Conservation (phyloP, 768 basidiomycete species). For the Trametes meyenii region DNA sequence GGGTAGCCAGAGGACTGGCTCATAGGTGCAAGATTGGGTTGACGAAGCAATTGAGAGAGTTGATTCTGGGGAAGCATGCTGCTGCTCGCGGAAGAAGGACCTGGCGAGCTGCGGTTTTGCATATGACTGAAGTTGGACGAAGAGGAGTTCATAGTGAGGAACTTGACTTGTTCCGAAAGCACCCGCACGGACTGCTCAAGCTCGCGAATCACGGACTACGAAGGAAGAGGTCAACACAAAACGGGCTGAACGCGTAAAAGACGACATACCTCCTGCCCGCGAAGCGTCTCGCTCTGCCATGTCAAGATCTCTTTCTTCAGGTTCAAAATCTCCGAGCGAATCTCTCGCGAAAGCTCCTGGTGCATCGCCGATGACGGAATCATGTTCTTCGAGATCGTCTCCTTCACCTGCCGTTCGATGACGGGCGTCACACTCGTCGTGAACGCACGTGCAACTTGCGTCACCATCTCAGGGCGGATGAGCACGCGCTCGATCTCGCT, state of each 20-base stretch:
- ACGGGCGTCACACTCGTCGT: conserved; percentile 72
- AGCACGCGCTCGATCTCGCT: conserved; percentile 79
- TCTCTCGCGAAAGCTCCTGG: conserved; percentile 76
- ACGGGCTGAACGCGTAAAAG: not conserved
- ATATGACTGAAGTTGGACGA: conserved; percentile 24
- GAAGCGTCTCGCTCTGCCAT: conserved; percentile 81
- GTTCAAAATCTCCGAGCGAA: conserved; percentile 72
- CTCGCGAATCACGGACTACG: conserved; percentile 73
- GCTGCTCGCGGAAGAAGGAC: conserved; percentile 22
- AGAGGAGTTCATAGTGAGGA: conserved; percentile 57
- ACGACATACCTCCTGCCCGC: conserved; percentile 72
- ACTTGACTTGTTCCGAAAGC: conserved; percentile 83
- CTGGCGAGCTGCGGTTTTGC: conserved; percentile 28
- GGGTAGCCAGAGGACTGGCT: conserved; percentile 40
- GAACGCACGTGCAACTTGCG: conserved; percentile 75
- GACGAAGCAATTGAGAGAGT: conserved; percentile 32
- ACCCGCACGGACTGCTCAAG: conserved; percentile 77
- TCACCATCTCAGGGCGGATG: conserved; percentile 73
- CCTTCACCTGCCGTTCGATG: conserved; percentile 83
- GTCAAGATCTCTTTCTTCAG: conserved; percentile 79
- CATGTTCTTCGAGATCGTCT: conserved; percentile 70
- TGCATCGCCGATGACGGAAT: conserved; percentile 78
- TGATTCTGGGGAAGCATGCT: conserved; percentile 27
- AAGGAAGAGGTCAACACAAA: conserved; percentile 5
- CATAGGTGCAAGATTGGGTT: conserved; percentile 39